Evolutionary conservation across 148 eudicot species (phyloP), one percentile per base, ranked within the genome.

Genomic region (Nepenthes mirabilis): DNA sequence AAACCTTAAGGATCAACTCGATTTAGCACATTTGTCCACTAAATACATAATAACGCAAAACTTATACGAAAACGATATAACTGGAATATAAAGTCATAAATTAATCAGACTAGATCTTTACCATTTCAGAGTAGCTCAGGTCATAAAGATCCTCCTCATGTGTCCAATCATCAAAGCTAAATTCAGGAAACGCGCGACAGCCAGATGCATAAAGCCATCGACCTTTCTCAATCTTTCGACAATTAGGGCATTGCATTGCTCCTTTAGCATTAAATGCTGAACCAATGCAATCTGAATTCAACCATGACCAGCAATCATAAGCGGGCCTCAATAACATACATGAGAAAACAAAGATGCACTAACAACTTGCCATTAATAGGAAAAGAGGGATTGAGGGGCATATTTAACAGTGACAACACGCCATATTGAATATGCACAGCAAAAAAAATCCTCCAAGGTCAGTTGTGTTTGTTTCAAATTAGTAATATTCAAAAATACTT

Each of bases 221-320:
- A 50, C 99, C 99, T 72, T 93, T 93, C 81, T 93, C 99, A 73
- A 86, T 73, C 72, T 93, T 84, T 61, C 99, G 86, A 72, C 99
- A 93, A 72, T 93, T 93, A 55, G 99, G 99, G 73, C 99, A 93
- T 73, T 86, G 95, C 99, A 93, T 93, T 48, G 78, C 84, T 73
- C 99, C 99, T 77, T 89, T 93, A 47, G 69, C 64, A 60, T 93
- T 93, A 70, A 93, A 93, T 33, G 99, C 99, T 47, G 99, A 93
- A 66, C 99, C 99, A 68, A 93, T 93, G 80, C 99, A 93, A 84
- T 93, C 99, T 93, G 87, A 50, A 72, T 9, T 64, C 1, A 62
- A 70, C 14, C 32, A 62, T 9, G 6, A 58, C 32, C 12, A 63
- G 45, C 50, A 5, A 58, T 47, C 34, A 60, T 60, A 33, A 52